Conservation (phyloP, 2,329 filamentous ascomycete genomes). For the Fusarium subtropicale region DNA sequence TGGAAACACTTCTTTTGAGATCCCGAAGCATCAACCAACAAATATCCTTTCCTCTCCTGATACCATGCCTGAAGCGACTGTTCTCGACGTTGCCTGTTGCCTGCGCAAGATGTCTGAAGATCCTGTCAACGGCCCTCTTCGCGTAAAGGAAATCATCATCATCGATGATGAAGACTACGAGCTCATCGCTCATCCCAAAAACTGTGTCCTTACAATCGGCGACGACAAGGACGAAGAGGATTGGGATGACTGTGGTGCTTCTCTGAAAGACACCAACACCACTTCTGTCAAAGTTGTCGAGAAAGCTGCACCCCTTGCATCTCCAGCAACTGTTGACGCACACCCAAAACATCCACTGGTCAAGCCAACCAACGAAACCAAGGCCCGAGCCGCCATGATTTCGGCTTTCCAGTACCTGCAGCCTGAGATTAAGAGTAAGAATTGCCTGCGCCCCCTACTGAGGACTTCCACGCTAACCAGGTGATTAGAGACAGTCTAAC, state of each 20-base stretch:
- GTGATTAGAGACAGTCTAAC: not conserved
- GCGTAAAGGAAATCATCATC: rapidly evolving
- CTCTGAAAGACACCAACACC: not conserved
- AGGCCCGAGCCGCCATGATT: not conserved
- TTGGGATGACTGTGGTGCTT: not conserved
- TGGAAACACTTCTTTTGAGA: not conserved
- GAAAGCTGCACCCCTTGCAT: no score
- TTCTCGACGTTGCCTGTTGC: no score
- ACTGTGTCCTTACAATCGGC: not conserved
- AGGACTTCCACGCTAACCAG: not conserved
- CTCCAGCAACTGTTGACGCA: no score
- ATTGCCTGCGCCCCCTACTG: not conserved
- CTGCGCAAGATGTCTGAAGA: rapidly evolving
- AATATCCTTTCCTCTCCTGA: no score
- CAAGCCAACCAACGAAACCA: no score
- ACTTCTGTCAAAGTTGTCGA: no score
- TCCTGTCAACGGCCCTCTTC: no score
- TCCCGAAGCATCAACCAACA: no score
- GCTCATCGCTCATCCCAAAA: not conserved
- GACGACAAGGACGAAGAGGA: not conserved
- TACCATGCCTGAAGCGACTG: no score
- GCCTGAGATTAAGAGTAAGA: not conserved
- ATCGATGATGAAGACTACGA: not conserved
- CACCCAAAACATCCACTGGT: no score
- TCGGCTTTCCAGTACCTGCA: not conserved